Percentiles rank a stretch among this genome's conserved stretches.
Conservation (phyloP, 202 grass and related monocot genomes). For the Tripidium arundinaceum region DNA sequence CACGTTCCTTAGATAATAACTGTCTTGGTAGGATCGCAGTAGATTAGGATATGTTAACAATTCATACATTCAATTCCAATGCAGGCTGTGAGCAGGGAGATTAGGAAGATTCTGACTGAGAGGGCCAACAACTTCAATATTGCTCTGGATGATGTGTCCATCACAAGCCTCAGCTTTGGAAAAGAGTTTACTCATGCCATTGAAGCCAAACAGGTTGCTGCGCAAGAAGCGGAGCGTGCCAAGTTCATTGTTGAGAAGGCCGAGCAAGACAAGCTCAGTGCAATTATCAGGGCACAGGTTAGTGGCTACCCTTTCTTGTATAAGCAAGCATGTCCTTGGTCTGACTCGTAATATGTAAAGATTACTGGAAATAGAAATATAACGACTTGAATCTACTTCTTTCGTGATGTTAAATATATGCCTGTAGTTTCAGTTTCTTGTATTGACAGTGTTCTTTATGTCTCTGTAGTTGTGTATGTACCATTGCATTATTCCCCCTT, state of each 20-base stretch:
- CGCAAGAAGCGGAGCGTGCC: slow-evolving; percentile 87
- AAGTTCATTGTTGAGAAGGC: slow-evolving; percentile 98
- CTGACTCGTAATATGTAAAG: neutral
- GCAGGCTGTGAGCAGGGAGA: slow-evolving; percentile 94
- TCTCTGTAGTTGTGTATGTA: neutral
- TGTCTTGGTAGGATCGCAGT: neutral
- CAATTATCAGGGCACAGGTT: slow-evolving; percentile 83
- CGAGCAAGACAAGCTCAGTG: slow-evolving; percentile 85
- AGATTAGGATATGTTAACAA: neutral
- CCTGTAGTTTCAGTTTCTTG: neutral
- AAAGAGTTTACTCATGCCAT: slow-evolving; percentile 93
- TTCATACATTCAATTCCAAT: neutral
- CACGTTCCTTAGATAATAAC: neutral
- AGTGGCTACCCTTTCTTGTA: neutral
- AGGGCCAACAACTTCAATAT: slow-evolving; percentile 89
- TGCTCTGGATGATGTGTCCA: slow-evolving; percentile 90
- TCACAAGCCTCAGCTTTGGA: slow-evolving; percentile 88
- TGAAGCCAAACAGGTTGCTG: slow-evolving; percentile 95
- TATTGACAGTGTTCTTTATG: neutral
- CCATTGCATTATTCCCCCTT: neutral
- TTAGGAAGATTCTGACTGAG: slow-evolving; percentile 94
- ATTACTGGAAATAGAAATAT: neutral
- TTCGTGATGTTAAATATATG: neutral
- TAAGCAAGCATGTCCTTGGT: neutral
- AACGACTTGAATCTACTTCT: neutral